Conservation (phyloP, 257 asterid genomes). For the Solanum corneliomulleri region DNA sequence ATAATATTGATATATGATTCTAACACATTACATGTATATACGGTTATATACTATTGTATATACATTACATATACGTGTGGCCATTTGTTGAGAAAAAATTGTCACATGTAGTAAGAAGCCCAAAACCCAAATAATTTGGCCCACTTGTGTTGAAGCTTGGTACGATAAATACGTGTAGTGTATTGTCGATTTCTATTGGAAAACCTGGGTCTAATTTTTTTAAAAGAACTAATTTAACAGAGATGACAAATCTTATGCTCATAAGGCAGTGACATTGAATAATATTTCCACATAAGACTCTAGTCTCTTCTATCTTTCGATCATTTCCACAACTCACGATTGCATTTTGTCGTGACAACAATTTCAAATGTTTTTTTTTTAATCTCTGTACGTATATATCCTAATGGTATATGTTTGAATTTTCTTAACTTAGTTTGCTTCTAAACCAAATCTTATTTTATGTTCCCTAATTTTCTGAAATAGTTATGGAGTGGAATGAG, state of each 20-base stretch:
- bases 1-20: too few species aligned
- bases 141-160: not conserved
- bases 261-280: not conserved
- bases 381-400: not conserved
- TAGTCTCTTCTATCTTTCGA: not conserved
- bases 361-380: not conserved
- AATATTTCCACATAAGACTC: not conserved
- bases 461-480: not conserved
- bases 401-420: not conserved
- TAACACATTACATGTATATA: not conserved
- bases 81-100: not conserved
- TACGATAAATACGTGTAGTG: not conserved
- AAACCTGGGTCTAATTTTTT: not conserved
- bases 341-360: not conserved
- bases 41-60: not conserved
- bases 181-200: not conserved
- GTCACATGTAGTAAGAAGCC: not conserved
- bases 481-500: not conserved
- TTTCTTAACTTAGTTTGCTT: not conserved
- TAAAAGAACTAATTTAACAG: rapidly evolving
- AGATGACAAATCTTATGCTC: not conserved
- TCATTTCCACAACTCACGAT: not conserved
- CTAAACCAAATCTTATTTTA: not conserved
- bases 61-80: not conserved
- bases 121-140: not conserved